Conservation (phyloP, 1,284 basidiomycete species). For the Heterobasidion irregulare region DNA sequence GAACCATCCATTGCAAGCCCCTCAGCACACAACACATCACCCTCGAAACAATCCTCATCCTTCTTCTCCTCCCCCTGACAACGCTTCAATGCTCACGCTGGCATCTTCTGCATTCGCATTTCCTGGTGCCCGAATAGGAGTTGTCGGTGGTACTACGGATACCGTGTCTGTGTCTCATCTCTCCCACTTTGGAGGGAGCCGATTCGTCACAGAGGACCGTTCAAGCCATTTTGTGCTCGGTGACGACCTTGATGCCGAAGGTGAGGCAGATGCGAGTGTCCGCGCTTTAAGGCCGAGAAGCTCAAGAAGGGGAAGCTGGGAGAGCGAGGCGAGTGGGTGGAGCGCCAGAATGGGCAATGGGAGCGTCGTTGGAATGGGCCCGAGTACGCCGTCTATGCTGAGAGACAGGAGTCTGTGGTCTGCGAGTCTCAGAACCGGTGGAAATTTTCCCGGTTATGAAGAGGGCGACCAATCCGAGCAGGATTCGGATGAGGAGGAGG, state of each 20-base stretch:
- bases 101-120: constrained; percentile 87
- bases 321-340: constrained; percentile 76
- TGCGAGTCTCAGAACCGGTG: constrained; percentile 45
- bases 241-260: constrained; percentile 45
- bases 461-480: constrained; percentile 10
- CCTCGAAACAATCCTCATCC: constrained; percentile 94
- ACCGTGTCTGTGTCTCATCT: constrained; percentile 55
- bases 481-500: constrained; percentile 7
- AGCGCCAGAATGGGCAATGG: constrained; percentile 49
- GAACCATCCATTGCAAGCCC: constrained; percentile 55
- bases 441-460: constrained; percentile 30
- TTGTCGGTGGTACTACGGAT: constrained; percentile 39
- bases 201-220: constrained; percentile 43
- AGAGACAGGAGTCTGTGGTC: constrained; percentile 52
- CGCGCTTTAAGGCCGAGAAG: constrained; percentile 72
- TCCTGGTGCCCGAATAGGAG: constrained; percentile 36
- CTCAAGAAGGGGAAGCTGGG: constrained; percentile 77
- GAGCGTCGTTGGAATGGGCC: constrained; percentile 24
- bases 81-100: constrained; percentile 87
- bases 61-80: constrained; percentile 81
- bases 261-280: constrained; percentile 71
- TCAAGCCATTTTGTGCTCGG: constrained; percentile 56
- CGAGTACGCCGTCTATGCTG: constrained; percentile 35
- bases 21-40: constrained; percentile 84
- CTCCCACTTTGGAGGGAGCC: constrained; percentile 26